These are phyloP conservation scores for Mitragyna speciosa DNA, from an alignment of 257 asterid species.

Conservation along the genomic window DNA sequence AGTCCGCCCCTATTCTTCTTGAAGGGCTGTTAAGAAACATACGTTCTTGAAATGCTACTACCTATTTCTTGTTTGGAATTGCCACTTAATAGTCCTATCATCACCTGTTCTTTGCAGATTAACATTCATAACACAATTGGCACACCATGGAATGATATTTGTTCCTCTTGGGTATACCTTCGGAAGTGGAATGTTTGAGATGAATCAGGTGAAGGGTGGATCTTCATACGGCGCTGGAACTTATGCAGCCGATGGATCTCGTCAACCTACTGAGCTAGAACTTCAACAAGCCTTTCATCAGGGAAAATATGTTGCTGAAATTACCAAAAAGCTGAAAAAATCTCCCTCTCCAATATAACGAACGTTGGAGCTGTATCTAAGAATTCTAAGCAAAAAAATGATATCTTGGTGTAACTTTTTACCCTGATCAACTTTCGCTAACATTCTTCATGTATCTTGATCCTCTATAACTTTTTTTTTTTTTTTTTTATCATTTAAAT, in stretches of 20 bases:
- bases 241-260: constrained; percentile 84
- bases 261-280: constrained; percentile 71
- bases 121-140: constrained; percentile 79
- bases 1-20: no score
- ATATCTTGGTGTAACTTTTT: background rate
- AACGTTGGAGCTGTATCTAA: background rate
- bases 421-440: background rate
- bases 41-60: background rate
- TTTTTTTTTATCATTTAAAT: no score
- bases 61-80: background rate
- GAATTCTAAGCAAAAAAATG: no score
- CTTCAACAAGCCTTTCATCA: constrained; percentile 84
- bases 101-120: constrained; percentile 41
- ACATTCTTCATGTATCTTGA: no score
- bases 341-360: background rate
- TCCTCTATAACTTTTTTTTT: no score
- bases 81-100: background rate
- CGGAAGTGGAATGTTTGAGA: constrained; percentile 82
- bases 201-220: constrained; percentile 82
- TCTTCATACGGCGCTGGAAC: constrained; percentile 86
- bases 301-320: constrained; percentile 72
- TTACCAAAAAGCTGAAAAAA: constrained; percentile 60
- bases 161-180: constrained; percentile 84
- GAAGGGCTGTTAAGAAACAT: background rate
- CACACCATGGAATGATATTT: constrained; percentile 85